Evolutionary conservation across 495 filamentous ascomycete genomes (phyloP), one percentile per base, ranked within the genome.

Genomic region (Xylaria palmicola): DNA sequence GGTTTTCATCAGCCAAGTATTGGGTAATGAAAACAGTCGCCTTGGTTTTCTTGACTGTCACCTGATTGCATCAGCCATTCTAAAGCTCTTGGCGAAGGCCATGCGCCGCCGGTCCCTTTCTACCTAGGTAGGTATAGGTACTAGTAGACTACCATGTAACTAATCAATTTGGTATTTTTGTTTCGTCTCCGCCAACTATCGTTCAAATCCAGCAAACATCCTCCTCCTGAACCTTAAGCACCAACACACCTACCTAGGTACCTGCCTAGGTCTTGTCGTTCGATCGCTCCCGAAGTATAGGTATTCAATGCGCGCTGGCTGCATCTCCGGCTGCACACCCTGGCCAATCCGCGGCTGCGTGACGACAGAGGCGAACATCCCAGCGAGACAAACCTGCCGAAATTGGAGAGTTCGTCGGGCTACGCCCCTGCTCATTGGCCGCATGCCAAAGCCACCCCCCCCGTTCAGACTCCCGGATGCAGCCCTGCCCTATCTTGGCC

Each of bases 1-100:
- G 43, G 53, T 50, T 67, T 68, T 60, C 67, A 66, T 70, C 60
- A 62, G 59, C 53, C 57, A 72, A 61, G 54, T 61, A 76, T 76
- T 74, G 67, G 45, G 72, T 76, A 76, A 75, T 74, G 52, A 56
- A 75, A 75, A 74, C 65, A 59, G 64, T 65, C 63, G 66, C 30
- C 32, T 37, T 12, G 65, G 63, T 65, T 65, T 69, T 68, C 65
- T 64, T 68, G 66, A 63, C 66, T 65, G 70, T 76, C 74, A 76
- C 69, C 65, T 76, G 74, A 71, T 40, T 55, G 64, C 50, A 43
- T 57, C 45, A 54, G 65, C 67, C 63, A 64, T 66, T 51, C 53
- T 55, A 60, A 53, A 19, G 9, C 7, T 43, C 58, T 60, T 60
- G 58, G 58, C 58, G 27, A 39, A 36, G 13, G 32, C 32, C 32